Conservation (phyloP, 2,329 filamentous ascomycete genomes). For the Aspergillus sclerotialis region DNA sequence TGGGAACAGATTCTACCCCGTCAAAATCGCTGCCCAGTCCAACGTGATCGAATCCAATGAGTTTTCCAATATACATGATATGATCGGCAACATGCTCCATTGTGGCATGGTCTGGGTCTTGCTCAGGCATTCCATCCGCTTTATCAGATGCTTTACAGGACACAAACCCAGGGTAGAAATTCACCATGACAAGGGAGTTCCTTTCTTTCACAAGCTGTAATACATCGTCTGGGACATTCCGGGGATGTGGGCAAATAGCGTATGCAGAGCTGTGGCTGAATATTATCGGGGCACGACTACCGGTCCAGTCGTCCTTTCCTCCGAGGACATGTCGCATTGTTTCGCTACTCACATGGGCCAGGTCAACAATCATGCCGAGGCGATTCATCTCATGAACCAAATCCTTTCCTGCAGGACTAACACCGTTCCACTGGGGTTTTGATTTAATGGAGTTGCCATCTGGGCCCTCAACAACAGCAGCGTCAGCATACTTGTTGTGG, state of each 20-base stretch:
- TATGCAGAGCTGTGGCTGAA: slow-evolving; percentile 84
- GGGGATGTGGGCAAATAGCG: slow-evolving; percentile 74
- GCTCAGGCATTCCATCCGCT: slow-evolving; percentile 59
- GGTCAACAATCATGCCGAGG: slow-evolving; percentile 87
- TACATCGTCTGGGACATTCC: slow-evolving; percentile 83
- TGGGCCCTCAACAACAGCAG: slow-evolving; percentile 52
- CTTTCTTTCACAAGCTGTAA: slow-evolving; percentile 66
- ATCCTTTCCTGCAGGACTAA: slow-evolving; percentile 61
- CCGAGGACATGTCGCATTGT: slow-evolving; percentile 81
- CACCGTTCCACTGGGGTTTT: slow-evolving; percentile 47
- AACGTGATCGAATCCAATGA: slow-evolving; percentile 81
- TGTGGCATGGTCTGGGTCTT: slow-evolving; percentile 62
- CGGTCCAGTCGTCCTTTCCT: slow-evolving; percentile 53
- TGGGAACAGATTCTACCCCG: slow-evolving; percentile 54
- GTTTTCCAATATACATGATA: slow-evolving; percentile 71
- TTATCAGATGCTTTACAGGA: slow-evolving; percentile 59
- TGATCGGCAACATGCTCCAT: slow-evolving; percentile 72
- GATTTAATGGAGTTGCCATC: slow-evolving; percentile 31
- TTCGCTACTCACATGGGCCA: slow-evolving; percentile 69
- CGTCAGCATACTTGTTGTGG: slow-evolving; percentile 83
- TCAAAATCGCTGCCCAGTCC: slow-evolving; percentile 89
- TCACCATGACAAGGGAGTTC: slow-evolving; percentile 81
- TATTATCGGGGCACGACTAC: slow-evolving; percentile 74
- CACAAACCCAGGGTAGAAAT: slow-evolving; percentile 77
- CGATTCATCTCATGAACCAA: slow-evolving; percentile 88